Conservation (phyloP, 805 yeast genomes). For the Candida sphagnicola region DNA sequence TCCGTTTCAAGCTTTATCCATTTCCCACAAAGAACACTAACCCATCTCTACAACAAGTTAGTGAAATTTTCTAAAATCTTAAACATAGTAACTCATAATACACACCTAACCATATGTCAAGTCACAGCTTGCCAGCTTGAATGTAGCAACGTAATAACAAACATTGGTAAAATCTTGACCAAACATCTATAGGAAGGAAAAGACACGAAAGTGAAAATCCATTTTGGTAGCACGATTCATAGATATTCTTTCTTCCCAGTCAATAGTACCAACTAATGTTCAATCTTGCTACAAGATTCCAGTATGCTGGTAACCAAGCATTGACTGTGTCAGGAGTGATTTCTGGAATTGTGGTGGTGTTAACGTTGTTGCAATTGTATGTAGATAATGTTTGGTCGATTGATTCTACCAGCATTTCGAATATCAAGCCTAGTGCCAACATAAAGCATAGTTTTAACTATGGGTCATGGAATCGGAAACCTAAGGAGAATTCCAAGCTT, state of each 20-base stretch:
- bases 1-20: too few relatives aligned
- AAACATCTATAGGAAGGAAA: not conserved
- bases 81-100: too few relatives aligned
- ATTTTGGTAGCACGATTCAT: not conserved
- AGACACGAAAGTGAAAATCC: not conserved
- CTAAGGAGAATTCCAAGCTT: constrained; percentile 73
- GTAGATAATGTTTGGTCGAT: constrained; percentile 41
- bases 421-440: constrained; percentile 36
- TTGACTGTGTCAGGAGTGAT: constrained; percentile 42
- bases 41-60: too few relatives aligned
- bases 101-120: too few relatives aligned
- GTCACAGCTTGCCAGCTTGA: too few relatives aligned
- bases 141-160: too few relatives aligned
- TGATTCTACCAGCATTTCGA: constrained; percentile 31
- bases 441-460: constrained; percentile 54
- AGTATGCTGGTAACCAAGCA: constrained; percentile 50
- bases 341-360: constrained; percentile 42
- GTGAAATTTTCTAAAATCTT: too few relatives aligned
- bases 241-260: not conserved
- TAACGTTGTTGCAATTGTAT: constrained; percentile 49
- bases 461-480: constrained; percentile 63
- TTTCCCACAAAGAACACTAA: too few relatives aligned
- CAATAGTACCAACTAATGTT: constrained; percentile 17
- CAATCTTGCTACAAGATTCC: constrained; percentile 31
- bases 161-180: too few relatives aligned